Conservation (phyloP, 257 asterid species). For the Solanum ossicruentum region DNA sequence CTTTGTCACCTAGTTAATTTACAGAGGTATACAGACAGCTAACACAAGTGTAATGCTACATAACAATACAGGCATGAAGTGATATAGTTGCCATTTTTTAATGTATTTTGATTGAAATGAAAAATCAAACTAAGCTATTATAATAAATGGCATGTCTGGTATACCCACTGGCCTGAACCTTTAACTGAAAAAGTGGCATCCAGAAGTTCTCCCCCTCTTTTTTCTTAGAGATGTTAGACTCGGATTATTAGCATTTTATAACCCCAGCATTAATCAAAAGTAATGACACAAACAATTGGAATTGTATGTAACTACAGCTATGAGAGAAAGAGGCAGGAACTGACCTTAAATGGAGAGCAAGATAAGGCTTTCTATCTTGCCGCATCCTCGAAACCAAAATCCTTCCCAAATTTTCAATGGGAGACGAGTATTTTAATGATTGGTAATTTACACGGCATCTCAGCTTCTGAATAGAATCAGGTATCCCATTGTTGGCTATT, state of each 20-base stretch:
- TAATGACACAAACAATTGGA: neutral
- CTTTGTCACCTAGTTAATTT: neutral
- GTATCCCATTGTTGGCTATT: slow-evolving; percentile 81
- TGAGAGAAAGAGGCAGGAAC: neutral
- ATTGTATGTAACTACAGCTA: neutral
- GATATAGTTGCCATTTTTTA: neutral
- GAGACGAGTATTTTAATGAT: slow-evolving; percentile 73
- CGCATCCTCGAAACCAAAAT: slow-evolving; percentile 69
- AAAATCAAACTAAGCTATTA: neutral
- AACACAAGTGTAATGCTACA: neutral
- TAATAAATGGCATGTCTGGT: neutral
- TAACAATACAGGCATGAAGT: neutral
- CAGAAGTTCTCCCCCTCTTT: neutral
- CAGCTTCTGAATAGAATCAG: slow-evolving; percentile 71
- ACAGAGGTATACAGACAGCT: neutral
- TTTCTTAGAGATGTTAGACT: neutral
- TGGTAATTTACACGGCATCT: slow-evolving; percentile 87
- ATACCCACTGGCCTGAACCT: neutral
- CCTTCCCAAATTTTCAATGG: slow-evolving; percentile 63
- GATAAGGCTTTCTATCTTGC: slow-evolving; percentile 52
- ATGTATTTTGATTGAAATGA: neutral
- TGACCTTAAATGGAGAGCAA: slow-evolving; percentile 94
- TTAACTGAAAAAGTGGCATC: neutral
- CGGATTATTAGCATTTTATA: neutral
- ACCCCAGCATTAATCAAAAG: neutral